Conservation (phyloP, 2,329 filamentous ascomycete genomes). For the Periconia macrospinosa region DNA sequence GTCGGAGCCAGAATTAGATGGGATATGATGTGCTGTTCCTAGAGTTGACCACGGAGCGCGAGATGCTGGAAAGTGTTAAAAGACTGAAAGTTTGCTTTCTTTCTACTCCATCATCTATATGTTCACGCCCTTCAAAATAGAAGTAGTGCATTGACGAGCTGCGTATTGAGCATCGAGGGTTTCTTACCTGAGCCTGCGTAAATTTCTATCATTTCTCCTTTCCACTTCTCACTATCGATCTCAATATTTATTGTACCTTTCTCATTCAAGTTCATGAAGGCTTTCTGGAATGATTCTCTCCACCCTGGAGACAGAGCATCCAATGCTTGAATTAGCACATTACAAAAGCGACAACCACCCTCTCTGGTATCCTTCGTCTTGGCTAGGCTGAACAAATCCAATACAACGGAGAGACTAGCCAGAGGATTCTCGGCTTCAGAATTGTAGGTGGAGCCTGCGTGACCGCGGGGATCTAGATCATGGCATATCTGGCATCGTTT, state of each 20-base stretch:
- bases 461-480: constrained; percentile 31
- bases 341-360: constrained; percentile 33
- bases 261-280: constrained; percentile 29
- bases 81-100: too few species aligned
- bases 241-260: constrained; percentile 29
- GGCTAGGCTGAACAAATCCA: constrained; percentile 27
- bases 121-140: too few species aligned
- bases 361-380: constrained; percentile 16
- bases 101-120: too few species aligned
- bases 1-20: constrained; percentile 33
- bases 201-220: constrained; percentile 26
- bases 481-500: constrained; percentile 31
- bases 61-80: constrained; percentile 22
- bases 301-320: constrained; percentile 32
- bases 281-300: constrained; percentile 21
- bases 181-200: constrained; percentile 32
- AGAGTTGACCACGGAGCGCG: constrained; percentile 35
- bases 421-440: constrained; percentile 19
- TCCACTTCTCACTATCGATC: constrained; percentile 27
- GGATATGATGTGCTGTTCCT: constrained; percentile 31
- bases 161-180: background rate
- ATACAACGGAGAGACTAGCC: constrained; percentile 24
- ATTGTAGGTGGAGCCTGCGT: constrained; percentile 24
- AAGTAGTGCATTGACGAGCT: too few species aligned
- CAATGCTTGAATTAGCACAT: constrained; percentile 26